Percentiles rank a stretch among this genome's conserved stretches.
phyloP scores from a whole-genome alignment of 2,329 filamentous ascomycete species.

The Colletotrichum euphorbiae region DNA sequence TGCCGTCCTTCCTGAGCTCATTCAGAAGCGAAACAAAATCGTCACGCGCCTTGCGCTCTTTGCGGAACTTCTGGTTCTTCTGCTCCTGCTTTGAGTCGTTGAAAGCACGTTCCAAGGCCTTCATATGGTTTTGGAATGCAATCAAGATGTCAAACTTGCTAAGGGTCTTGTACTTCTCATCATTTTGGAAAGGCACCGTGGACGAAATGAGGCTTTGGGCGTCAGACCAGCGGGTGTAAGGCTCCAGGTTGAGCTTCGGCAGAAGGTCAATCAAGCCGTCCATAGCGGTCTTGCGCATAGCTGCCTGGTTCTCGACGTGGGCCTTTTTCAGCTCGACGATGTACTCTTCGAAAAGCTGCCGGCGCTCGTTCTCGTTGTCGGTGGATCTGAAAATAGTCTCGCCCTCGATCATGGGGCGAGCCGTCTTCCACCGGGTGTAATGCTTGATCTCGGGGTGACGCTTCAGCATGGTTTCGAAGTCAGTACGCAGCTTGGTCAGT shows the following conservation, averaged over 20 bases:
- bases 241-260: conserved; percentile 84
- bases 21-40: conserved; percentile 79
- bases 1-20: conserved; percentile 79
- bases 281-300: conserved; percentile 82
- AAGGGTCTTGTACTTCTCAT: conserved; percentile 87
- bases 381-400: conserved; percentile 96
- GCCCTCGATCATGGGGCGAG: conserved; percentile 90
- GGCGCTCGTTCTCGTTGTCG: conserved; percentile 86
- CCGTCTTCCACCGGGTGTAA: conserved; percentile 97
- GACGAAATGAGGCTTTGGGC: conserved; percentile 85
- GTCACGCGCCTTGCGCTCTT: conserved; percentile 89
- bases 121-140: conserved; percentile 95
- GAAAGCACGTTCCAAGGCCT: conserved; percentile 87
- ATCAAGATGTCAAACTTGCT: conserved; percentile 91
- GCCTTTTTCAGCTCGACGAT: conserved; percentile 84
- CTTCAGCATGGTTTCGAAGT: conserved; percentile 96
- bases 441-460: conserved; percentile 97
- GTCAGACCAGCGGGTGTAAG: conserved; percentile 94
- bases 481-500: conserved; percentile 87
- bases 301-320: conserved; percentile 80
- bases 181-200: conserved; percentile 80
- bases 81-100: conserved; percentile 92
- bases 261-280: conserved; percentile 84
- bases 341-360: conserved; percentile 94
- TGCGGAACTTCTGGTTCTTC: conserved; percentile 82